Evolutionary conservation across 129 eudicot species (phyloP).

Genomic region (Saposhnikovia divaricata): DNA sequence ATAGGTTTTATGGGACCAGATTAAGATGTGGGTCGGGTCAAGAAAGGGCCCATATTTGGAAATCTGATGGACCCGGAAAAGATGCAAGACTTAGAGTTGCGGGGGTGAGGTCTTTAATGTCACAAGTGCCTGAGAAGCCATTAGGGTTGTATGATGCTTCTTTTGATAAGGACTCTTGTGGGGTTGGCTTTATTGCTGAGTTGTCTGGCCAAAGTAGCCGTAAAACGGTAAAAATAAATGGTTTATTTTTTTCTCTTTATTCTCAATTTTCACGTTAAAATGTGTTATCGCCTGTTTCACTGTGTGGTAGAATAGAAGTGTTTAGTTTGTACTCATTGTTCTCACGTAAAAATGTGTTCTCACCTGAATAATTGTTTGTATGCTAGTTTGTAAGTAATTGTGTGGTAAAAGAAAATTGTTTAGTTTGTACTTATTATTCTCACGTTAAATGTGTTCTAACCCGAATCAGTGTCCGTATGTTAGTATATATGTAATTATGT

Average conservation of each 20-base stretch:
- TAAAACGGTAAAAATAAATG: conserved; percentile 59
- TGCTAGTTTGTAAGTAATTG: no score
- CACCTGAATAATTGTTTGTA: no score
- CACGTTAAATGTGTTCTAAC: no score
- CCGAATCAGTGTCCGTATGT: no score
- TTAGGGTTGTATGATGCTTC: conserved; percentile 82
- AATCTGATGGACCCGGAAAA: conserved; percentile 47
- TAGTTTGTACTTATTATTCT: not conserved
- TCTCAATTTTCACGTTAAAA: no score
- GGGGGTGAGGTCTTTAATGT: conserved; percentile 53
- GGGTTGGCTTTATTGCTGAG: conserved; percentile 97
- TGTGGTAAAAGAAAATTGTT: not conserved
- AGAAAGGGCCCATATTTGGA: conserved; percentile 40
- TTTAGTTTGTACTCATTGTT: no score
- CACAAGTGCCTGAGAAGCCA: conserved; percentile 91
- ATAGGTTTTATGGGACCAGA: conserved; percentile 31
- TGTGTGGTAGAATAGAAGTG: no score
- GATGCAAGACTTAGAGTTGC: conserved; percentile 35
- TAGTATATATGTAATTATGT: no score
- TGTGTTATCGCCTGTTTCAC: no score
- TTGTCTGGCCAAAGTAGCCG: conserved; percentile 79
- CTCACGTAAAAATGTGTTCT: no score
- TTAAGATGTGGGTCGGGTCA: conserved; percentile 27
- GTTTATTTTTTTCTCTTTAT: no score
- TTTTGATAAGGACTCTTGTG: conserved; percentile 92